phyloP scores from a whole-genome alignment of 2,329 filamentous ascomycete species.

The Trichoderma harzianum region DNA sequence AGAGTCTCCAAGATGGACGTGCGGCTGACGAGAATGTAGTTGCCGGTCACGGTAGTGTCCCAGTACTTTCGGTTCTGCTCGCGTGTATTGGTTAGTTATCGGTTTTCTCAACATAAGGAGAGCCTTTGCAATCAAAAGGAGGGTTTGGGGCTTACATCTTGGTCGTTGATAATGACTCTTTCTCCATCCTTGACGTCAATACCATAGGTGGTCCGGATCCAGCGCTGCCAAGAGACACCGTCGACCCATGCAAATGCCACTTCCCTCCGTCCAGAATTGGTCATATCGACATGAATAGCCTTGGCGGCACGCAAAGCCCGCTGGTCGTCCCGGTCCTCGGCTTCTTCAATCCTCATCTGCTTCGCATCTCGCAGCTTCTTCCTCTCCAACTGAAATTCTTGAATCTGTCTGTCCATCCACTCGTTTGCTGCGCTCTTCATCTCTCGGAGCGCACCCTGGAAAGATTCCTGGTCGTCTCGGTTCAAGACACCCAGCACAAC shows the following conservation, averaged over 20 bases:
- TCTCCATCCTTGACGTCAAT: conserved; percentile 86
- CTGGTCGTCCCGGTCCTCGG: conserved; percentile 88
- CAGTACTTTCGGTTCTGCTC: conserved; percentile 84
- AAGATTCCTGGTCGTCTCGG: conserved; percentile 74
- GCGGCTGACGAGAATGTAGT: conserved; percentile 82
- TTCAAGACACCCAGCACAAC: conserved; percentile 91
- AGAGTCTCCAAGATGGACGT: conserved; percentile 88
- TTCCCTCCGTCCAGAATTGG: conserved; percentile 79
- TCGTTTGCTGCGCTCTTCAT: conserved; percentile 94
- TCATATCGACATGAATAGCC: conserved; percentile 86
- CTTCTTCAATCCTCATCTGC: conserved; percentile 92
- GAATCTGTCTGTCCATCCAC: conserved; percentile 96
- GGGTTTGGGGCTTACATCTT: conserved; percentile 67
- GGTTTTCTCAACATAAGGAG: not conserved
- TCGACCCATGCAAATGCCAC: conserved; percentile 97
- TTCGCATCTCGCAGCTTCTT: conserved; percentile 93
- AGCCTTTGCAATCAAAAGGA: too few relatives aligned
- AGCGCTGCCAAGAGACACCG: conserved; percentile 94
- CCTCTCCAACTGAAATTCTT: conserved; percentile 86
- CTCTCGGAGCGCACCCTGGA: conserved; percentile 74
- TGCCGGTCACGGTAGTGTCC: conserved; percentile 86
- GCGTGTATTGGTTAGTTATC: not conserved
- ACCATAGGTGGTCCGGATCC: conserved; percentile 92
- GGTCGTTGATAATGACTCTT: conserved; percentile 92
- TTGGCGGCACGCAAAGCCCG: conserved; percentile 83